Evolutionary conservation across 352 stramenopile genomes (phyloP).

Genomic region (Phytophthora pistaciae): DNA sequence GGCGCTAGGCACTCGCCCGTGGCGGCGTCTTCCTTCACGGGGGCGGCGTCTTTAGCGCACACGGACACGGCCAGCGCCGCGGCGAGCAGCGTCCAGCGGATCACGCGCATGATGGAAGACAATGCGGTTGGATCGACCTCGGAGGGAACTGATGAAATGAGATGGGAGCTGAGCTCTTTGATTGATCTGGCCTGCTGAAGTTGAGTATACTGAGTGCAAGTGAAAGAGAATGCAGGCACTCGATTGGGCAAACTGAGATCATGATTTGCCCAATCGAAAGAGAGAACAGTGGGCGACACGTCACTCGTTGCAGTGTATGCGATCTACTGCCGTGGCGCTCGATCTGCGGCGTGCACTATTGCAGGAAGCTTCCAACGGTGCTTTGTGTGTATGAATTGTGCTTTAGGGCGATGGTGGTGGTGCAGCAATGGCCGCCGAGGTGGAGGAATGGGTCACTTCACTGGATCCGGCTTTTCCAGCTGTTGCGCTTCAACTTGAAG

Average conservation of each 20-base stretch:
- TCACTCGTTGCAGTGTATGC: conserved; percentile 6
- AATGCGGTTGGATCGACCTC: neutral
- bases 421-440: neutral
- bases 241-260: conserved; percentile 12
- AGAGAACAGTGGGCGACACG: conserved; percentile 18
- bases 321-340: neutral
- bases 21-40: conserved; percentile 21
- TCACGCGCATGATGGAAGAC: conserved; percentile 30
- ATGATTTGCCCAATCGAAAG: conserved; percentile 11
- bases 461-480: conserved; percentile 25
- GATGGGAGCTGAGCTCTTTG: conserved; percentile 12
- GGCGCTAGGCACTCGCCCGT: conserved; percentile 39
- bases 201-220: conserved; percentile 26
- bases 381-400: neutral
- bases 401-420: neutral
- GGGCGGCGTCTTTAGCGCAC: conserved; percentile 28
- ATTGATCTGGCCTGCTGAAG: neutral
- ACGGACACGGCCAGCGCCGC: conserved; percentile 44
- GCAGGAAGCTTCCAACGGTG: neutral
- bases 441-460: conserved; percentile 20
- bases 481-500: conserved; percentile 70
- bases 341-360: neutral
- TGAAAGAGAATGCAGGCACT: neutral
- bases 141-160: conserved; percentile 21
- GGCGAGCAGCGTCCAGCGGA: conserved; percentile 46